These are phyloP conservation scores for Brassica balearica DNA, from an alignment of 441 rosid genomes.

Conservation along the genomic window DNA sequence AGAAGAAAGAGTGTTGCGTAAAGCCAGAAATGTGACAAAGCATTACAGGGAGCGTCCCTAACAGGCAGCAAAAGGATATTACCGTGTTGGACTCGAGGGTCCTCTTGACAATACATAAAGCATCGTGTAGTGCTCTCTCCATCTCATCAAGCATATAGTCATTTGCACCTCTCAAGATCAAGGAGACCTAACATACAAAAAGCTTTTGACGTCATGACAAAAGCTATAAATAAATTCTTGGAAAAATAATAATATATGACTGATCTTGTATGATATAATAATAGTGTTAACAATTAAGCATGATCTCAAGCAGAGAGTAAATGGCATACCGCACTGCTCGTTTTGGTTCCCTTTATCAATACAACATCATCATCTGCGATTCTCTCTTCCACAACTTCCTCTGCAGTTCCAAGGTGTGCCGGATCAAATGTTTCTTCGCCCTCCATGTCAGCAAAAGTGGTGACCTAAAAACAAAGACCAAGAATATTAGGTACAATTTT, in stretches of 20 bases:
- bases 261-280: background rate
- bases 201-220: constrained; percentile 4
- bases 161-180: constrained; percentile 96
- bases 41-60: background rate
- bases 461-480: constrained; percentile 58
- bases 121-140: constrained; percentile 97
- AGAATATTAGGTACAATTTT: constrained; percentile 3
- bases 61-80: constrained; percentile 33
- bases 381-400: constrained; percentile 93
- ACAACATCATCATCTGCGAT: constrained; percentile 94
- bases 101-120: constrained; percentile 89
- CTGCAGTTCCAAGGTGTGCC: constrained; percentile 82
- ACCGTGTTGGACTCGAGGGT: constrained; percentile 96
- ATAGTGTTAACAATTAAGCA: constrained; percentile 3
- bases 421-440: constrained; percentile 98
- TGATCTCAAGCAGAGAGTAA: constrained; percentile 12
- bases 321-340: constrained; percentile 73
- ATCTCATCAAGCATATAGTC: constrained; percentile 64
- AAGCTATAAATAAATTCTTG: background rate
- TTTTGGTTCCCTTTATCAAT: constrained; percentile 92
- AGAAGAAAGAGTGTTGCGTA: background rate
- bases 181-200: constrained; percentile 69
- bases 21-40: background rate
- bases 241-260: background rate
- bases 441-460: constrained; percentile 99